These are phyloP conservation scores for Botrytis squamosa DNA, from an alignment of 2,329 filamentous ascomycete genomes.

Conservation along the genomic window DNA sequence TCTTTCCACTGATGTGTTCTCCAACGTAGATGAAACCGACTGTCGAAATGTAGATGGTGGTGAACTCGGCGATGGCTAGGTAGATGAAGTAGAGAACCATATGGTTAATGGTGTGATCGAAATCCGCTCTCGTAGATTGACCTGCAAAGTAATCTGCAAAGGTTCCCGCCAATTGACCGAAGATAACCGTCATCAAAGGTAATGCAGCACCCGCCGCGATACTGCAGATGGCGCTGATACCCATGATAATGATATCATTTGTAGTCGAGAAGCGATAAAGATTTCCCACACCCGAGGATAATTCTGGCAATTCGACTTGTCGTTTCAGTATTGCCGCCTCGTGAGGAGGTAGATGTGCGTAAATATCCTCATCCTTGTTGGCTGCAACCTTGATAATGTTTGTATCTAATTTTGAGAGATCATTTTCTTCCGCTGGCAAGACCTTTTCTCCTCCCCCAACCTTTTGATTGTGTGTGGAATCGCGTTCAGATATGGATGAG, in stretches of 20 bases:
- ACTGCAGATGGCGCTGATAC: slow-evolving; percentile 51
- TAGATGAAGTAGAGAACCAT: slow-evolving; percentile 84
- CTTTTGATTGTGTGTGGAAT: slow-evolving; percentile 27
- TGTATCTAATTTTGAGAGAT: slow-evolving; percentile 46
- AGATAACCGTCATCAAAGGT: slow-evolving; percentile 61
- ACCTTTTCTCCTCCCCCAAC: slow-evolving; percentile 54
- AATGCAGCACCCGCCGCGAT: slow-evolving; percentile 59
- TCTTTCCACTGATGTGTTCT: slow-evolving; percentile 75
- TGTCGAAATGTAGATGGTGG: slow-evolving; percentile 75
- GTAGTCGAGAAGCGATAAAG: slow-evolving; percentile 55
- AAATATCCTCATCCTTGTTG: slow-evolving; percentile 49
- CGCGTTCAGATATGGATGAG: slow-evolving; percentile 29
- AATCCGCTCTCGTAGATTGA: slow-evolving; percentile 50
- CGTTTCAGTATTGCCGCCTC: slow-evolving; percentile 66
- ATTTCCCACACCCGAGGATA: slow-evolving; percentile 64
- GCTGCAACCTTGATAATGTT: slow-evolving; percentile 38
- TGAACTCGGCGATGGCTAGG: slow-evolving; percentile 76
- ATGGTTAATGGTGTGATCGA: slow-evolving; percentile 57
- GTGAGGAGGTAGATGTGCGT: slow-evolving; percentile 60
- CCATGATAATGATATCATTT: slow-evolving; percentile 51
- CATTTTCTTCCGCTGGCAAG: slow-evolving; percentile 56
- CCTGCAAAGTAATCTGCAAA: slow-evolving; percentile 62
- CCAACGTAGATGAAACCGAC: slow-evolving; percentile 88
- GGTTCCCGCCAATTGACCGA: slow-evolving; percentile 70
- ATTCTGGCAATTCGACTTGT: slow-evolving; percentile 64